Conservation (phyloP, 2,329 filamentous ascomycete species). For the Harringtonia lauricola region DNA sequence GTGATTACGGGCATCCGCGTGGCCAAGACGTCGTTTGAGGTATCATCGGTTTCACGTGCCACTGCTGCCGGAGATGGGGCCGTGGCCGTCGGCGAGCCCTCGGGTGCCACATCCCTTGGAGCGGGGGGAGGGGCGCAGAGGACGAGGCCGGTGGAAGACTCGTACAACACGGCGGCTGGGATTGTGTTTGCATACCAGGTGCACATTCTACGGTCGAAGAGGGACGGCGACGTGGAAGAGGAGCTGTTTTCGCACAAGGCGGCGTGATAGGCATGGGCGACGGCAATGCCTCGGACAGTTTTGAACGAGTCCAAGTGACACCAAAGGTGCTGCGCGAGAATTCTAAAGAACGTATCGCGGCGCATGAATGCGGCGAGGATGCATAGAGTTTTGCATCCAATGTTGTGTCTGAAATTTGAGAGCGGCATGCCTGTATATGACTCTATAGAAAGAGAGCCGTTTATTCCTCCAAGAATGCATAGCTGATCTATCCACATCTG, state of each 20-base stretch:
- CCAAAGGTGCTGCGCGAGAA: not conserved
- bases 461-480: no score
- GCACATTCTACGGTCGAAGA: not conserved
- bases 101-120: not conserved
- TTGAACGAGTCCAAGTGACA: not conserved
- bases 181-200: not conserved
- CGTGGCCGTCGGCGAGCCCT: not conserved
- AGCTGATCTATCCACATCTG: no score
- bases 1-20: not conserved
- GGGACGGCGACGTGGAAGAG: not conserved
- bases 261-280: not conserved
- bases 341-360: no score
- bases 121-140: not conserved
- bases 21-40: not conserved
- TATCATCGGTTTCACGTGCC: not conserved
- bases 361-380: not conserved
- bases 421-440: no score
- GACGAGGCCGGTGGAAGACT: not conserved
- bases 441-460: no score
- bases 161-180: not conserved
- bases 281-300: no score
- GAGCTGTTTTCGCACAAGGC: not conserved
- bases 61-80: not conserved
- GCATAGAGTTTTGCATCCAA: not conserved
- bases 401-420: not conserved